phyloP scores from a whole-genome alignment of 1,284 basidiomycete genomes.

The Boletus semigastroideus region DNA sequence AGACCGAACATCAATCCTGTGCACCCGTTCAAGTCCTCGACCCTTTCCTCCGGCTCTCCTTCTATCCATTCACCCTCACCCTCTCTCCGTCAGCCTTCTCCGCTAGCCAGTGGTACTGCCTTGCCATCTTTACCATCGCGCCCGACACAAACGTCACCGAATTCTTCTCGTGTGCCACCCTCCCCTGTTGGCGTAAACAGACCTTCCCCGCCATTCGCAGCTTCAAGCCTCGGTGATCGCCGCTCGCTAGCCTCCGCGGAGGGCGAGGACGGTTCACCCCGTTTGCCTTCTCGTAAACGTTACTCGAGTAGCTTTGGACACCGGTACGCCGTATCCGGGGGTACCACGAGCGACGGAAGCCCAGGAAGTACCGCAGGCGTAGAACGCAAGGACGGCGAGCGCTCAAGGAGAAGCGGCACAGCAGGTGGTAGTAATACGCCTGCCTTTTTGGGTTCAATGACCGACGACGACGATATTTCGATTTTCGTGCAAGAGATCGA shows the following conservation, averaged over 20 bases:
- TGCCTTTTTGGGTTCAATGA: conserved; percentile 47
- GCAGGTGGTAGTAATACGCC: conserved; percentile 18
- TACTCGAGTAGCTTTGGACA: conserved; percentile 75
- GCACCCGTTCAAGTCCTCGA: conserved; percentile 69
- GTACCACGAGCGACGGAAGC: conserved; percentile 41
- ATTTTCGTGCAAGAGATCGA: conserved; percentile 75
- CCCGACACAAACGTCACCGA: conserved; percentile 38
- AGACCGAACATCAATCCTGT: conserved; percentile 51
- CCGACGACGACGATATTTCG: conserved; percentile 75
- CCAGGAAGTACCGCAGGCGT: conserved; percentile 30
- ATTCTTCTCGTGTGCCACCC: conserved; percentile 43
- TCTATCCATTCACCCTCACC: conserved; percentile 50
- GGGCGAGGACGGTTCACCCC: conserved; percentile 32
- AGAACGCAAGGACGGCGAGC: conserved; percentile 26
- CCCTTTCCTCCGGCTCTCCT: conserved; percentile 55
- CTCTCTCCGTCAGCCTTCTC: conserved; percentile 46
- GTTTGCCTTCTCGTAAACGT: conserved; percentile 43
- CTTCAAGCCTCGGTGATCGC: conserved; percentile 48
- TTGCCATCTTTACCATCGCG: conserved; percentile 35
- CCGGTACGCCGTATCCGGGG: conserved; percentile 50
- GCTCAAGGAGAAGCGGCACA: conserved; percentile 9
- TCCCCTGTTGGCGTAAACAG: conserved; percentile 42
- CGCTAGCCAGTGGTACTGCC: conserved; percentile 34
- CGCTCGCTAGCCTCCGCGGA: conserved; percentile 38
- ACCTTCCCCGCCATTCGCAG: conserved; percentile 47